Percentiles rank a stretch among this genome's conserved stretches.
Evolutionary conservation across 805 yeast species (phyloP).

Genomic region (Spathaspora gorwiae): DNA sequence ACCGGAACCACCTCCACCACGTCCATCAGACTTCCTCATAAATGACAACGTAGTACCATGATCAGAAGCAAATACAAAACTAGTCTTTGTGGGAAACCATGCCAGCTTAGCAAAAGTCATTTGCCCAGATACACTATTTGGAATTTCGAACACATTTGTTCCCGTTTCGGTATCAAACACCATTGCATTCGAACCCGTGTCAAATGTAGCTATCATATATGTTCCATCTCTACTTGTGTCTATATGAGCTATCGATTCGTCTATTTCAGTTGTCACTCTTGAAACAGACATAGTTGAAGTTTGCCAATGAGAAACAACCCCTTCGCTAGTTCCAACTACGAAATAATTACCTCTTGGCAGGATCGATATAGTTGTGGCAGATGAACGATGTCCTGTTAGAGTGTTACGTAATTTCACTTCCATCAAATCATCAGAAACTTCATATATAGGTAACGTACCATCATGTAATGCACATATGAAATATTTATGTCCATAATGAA

Average conservation of each 20-base stretch:
- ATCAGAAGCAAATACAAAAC: slow-evolving; percentile 27
- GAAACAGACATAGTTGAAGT: slow-evolving; percentile 27
- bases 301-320: slow-evolving; percentile 50
- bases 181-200: slow-evolving; percentile 34
- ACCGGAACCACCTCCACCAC: not conserved
- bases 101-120: slow-evolving; percentile 21
- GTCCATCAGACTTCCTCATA: slow-evolving; percentile 10
- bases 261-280: slow-evolving; percentile 35
- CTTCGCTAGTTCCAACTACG: slow-evolving; percentile 55
- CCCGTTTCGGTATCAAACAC: slow-evolving; percentile 32
- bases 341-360: slow-evolving; percentile 52
- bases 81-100: slow-evolving; percentile 34
- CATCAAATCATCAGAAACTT: slow-evolving; percentile 6
- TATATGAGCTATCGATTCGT: slow-evolving; percentile 39
- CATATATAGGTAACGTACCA: slow-evolving; percentile 38
- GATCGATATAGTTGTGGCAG: slow-evolving; percentile 42
- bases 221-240: slow-evolving; percentile 44
- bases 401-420: slow-evolving; percentile 11
- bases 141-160: slow-evolving; percentile 26
- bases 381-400: slow-evolving; percentile 45
- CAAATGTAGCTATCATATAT: slow-evolving; percentile 42
- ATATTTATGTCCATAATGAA: slow-evolving; percentile 33
- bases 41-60: slow-evolving; percentile 24
- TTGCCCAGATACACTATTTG: slow-evolving; percentile 25
- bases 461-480: slow-evolving; percentile 40